Base-by-base conservation (phyloP, 768 basidiomycete genomes). In the Butyriboletus loyo region DNA sequence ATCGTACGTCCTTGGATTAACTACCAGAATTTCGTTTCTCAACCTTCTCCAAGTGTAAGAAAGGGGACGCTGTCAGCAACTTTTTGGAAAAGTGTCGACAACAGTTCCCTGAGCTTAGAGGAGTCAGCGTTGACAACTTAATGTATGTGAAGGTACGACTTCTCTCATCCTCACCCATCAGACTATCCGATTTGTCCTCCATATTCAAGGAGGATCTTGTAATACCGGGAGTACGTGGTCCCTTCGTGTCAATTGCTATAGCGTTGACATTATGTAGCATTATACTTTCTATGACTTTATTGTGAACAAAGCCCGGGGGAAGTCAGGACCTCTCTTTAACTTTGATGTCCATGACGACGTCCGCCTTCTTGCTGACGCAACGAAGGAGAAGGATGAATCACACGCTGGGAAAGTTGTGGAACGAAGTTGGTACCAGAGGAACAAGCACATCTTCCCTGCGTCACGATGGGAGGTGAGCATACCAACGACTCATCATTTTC, bases 281-380 rank as follows among this genome's bases (percentile, higher is more conserved):
- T 84, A 98, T 71, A 97, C 95, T 1, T 99, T 99, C 68, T 98
- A 98, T 69, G 91, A 95, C 71, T 98, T 99, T 59, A 97, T 99
- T 59, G 77, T 98, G 62, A 98, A 98, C 78, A 98, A 97, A 73
- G 94, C 95, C 8, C 85, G 97, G 22, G 97, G 97, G 25, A 99
- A 99, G 71, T 97, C 94, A 0, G 97, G 97, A 0, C 97, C 97
- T 6, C 73, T 99, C 50, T 99, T 99, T 75, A 97, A 89, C 70
- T 99, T 99, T 65, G 97, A 99, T 70, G 97, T 98, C 7, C 97
- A 99, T 68, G 97, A 99, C 66, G 97, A 99, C 67, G 91, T 99
- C 5, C 89, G 97, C 17, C 71, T 99, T 57, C 77, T 98, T 21
- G 87, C 91, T 22, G 97, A 99, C 65, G 97, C 96, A 3, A 92